phyloP scores from a whole-genome alignment of 305 asterid species.

The Fraxinus sp. region DNA sequence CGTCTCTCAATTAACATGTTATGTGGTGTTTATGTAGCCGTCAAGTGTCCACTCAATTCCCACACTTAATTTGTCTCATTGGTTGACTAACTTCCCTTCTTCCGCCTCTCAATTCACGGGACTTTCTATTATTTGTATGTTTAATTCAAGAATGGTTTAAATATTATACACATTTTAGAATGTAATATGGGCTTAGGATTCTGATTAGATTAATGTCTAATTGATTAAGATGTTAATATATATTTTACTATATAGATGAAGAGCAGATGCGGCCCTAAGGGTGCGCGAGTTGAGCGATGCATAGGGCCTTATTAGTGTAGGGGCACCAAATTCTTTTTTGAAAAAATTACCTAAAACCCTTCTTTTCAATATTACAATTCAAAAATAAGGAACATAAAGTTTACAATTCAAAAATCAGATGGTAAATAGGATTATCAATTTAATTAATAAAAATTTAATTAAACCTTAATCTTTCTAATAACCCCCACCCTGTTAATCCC shows the following conservation, averaged over 20 bases:
- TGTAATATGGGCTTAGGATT: constrained; percentile 43
- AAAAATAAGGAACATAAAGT: too few relatives aligned
- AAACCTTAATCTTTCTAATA: too few relatives aligned
- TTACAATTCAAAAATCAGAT: too few relatives aligned
- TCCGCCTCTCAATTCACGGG: constrained; percentile 34
- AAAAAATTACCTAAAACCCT: too few relatives aligned
- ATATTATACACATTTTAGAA: constrained; percentile 26
- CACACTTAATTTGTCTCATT: constrained; percentile 64
- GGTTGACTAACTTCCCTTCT: constrained; percentile 29
- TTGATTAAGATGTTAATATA: constrained; percentile 22
- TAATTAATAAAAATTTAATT: too few relatives aligned
- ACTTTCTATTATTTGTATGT: background rate
- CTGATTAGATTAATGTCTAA: constrained; percentile 5
- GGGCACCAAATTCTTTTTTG: too few relatives aligned
- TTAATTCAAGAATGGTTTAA: background rate
- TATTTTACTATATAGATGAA: constrained; percentile 19
- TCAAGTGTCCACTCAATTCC: constrained; percentile 50
- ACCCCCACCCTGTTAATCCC: too few relatives aligned
- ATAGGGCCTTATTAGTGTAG: too few relatives aligned
- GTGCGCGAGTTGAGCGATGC: too few relatives aligned
- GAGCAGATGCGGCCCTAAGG: too few relatives aligned
- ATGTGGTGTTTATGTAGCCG: constrained; percentile 73
- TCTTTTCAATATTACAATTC: too few relatives aligned
- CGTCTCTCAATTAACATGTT: constrained; percentile 51
- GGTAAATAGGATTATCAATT: too few relatives aligned